Percentiles rank a stretch among this genome's conserved stretches.
These are phyloP conservation scores for Penicillium paradoxum DNA, from an alignment of 495 filamentous ascomycete genomes.

Conservation along the genomic window DNA sequence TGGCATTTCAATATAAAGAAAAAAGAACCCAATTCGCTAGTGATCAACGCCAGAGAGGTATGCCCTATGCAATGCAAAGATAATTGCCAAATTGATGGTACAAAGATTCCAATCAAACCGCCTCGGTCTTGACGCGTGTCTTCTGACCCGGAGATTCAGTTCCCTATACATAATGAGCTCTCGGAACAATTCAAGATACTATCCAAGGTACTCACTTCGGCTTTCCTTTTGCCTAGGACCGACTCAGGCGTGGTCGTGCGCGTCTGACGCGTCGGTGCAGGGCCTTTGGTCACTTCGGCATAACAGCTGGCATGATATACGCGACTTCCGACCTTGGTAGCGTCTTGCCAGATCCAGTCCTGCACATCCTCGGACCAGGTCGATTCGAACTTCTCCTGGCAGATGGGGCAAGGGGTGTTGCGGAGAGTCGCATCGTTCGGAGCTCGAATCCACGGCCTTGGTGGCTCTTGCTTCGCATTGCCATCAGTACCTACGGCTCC, in stretches of 20 bases:
- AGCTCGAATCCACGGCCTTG: slow-evolving; percentile 72
- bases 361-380: slow-evolving; percentile 85
- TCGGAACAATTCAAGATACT: not conserved
- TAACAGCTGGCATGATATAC: slow-evolving; percentile 90
- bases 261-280: slow-evolving; percentile 33
- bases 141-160: slow-evolving; percentile 37
- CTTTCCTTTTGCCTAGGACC: slow-evolving; percentile 72
- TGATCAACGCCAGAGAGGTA: slow-evolving; percentile 1
- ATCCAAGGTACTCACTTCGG: slow-evolving; percentile 50
- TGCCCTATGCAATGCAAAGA: slow-evolving; percentile 5
- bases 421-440: slow-evolving; percentile 69
- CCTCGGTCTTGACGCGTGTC: slow-evolving; percentile 41
- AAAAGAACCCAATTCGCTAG: slow-evolving; percentile 7
- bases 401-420: slow-evolving; percentile 79
- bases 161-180: slow-evolving; percentile 20
- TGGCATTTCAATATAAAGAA: too few species aligned
- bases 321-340: slow-evolving; percentile 67
- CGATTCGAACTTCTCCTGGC: slow-evolving; percentile 89
- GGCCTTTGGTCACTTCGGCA: slow-evolving; percentile 66
- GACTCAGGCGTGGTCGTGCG: slow-evolving; percentile 58
- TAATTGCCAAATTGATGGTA: not conserved
- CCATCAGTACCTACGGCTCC: slow-evolving; percentile 30
- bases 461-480: slow-evolving; percentile 50
- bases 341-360: slow-evolving; percentile 97
- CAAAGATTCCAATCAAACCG: slow-evolving; percentile 17